These are phyloP conservation scores for Phoma herbarum DNA, from an alignment of 2,329 filamentous ascomycete species.

Conservation along the genomic window DNA sequence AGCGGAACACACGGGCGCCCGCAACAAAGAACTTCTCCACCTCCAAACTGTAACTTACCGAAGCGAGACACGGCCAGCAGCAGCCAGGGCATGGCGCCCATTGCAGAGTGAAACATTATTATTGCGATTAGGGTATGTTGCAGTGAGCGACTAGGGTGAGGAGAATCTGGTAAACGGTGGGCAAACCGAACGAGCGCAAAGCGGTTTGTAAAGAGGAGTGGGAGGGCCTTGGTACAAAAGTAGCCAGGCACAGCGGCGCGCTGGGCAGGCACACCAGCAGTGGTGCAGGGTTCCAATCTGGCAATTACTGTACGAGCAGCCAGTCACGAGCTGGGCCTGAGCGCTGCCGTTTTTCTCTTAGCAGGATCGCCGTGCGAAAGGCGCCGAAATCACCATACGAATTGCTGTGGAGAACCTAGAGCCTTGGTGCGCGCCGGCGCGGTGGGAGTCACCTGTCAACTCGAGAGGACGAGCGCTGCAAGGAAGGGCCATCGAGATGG, in stretches of 20 bases:
- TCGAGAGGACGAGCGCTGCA: conserved; percentile 13
- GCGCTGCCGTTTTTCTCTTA: conserved; percentile 20
- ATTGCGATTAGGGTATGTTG: conserved; percentile 23
- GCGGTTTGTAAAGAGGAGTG: conserved; percentile 22
- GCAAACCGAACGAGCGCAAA: conserved; percentile 29
- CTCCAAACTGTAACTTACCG: conserved; percentile 32
- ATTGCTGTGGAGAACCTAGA: conserved; percentile 29
- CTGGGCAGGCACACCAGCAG: conserved; percentile 18
- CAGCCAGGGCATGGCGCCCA: conserved; percentile 41
- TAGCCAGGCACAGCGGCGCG: conserved; percentile 13
- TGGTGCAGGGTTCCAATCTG: conserved; percentile 18
- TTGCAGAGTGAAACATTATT: conserved; percentile 32
- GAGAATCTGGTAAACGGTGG: conserved; percentile 13
- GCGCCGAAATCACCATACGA: conserved; percentile 25
- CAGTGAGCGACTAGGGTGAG: conserved; percentile 35
- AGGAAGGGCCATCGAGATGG: conserved; percentile 11
- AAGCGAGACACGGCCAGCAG: conserved; percentile 43
- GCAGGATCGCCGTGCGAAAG: conserved; percentile 17
- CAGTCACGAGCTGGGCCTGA: conserved; percentile 20
- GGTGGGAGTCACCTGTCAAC: conserved; percentile 23
- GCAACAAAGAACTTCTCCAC: neutral
- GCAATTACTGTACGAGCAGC: conserved; percentile 25
- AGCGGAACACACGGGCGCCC: conserved; percentile 5
- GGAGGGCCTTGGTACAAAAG: conserved; percentile 19
- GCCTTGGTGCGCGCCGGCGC: conserved; percentile 21